phyloP scores from a whole-genome alignment of 2,329 filamentous ascomycete species.

The Aspergillus carbonarius region DNA sequence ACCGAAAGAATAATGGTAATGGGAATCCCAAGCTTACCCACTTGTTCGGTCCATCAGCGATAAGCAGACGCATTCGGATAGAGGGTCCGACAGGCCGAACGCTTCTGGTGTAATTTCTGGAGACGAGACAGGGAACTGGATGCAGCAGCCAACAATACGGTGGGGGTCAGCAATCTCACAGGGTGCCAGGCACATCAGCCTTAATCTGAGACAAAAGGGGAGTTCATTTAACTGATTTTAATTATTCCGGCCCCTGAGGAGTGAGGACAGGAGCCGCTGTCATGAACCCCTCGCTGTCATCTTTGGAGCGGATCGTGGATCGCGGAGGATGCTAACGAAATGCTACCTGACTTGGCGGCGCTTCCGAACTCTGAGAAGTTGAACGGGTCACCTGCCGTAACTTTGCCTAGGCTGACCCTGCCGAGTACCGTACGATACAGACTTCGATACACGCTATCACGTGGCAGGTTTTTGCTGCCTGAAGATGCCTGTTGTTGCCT shows the following conservation, averaged over 20 bases:
- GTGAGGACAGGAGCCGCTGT: neutral
- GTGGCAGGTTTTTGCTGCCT: constrained; percentile 1
- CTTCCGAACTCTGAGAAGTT: neutral
- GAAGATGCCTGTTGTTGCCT: constrained; percentile 2
- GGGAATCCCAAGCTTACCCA: neutral
- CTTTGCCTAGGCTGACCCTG: neutral
- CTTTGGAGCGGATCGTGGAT: neutral
- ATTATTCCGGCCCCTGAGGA: neutral
- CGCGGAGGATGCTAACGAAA: neutral
- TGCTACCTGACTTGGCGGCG: neutral
- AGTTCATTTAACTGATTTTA: neutral
- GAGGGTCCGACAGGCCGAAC: neutral
- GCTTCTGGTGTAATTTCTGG: neutral
- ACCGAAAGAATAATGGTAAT: neutral
- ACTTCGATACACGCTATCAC: neutral
- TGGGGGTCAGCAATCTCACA: neutral
- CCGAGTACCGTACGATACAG: neutral
- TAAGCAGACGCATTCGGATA: neutral
- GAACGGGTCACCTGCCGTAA: neutral
- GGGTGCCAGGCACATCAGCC: constrained; percentile 2
- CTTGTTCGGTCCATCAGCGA: neutral
- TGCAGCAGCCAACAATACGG: neutral
- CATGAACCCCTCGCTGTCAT: neutral
- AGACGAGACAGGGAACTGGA: neutral
- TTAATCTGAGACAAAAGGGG: constrained; percentile 7